Conservation (phyloP, 106 monocot species). For the Dioscorea alata region DNA sequence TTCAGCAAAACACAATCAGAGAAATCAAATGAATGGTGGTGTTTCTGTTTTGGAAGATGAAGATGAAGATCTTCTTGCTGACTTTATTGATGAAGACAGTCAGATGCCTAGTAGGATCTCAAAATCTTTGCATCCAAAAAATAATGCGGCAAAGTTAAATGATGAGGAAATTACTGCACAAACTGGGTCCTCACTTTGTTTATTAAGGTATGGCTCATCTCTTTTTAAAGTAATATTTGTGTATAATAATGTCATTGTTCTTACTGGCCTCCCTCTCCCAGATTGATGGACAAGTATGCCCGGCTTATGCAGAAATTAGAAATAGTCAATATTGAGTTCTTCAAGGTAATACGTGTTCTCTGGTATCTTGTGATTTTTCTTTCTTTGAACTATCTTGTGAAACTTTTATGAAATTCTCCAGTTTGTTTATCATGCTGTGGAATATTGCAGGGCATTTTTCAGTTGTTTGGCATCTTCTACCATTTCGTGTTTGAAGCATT, state of each 20-base stretch:
- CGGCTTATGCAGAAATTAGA: slow-evolving; percentile 98
- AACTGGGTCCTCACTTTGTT: slow-evolving; percentile 87
- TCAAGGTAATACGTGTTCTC: slow-evolving; percentile 51
- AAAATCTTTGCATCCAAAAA: slow-evolving; percentile 33
- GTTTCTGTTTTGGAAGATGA: slow-evolving; percentile 66
- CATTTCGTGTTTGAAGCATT: slow-evolving; percentile 81
- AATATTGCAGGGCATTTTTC: slow-evolving; percentile 75
- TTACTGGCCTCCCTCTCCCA: slow-evolving; percentile 22
- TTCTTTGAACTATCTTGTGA: not conserved
- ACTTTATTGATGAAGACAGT: slow-evolving; percentile 99
- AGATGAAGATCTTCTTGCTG: slow-evolving; percentile 93
- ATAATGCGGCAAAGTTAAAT: slow-evolving; percentile 35
- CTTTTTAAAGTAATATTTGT: no score
- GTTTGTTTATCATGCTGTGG: slow-evolving; percentile 21
- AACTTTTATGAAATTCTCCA: not conserved
- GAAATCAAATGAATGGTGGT: slow-evolving; percentile 30
- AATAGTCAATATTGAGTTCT: slow-evolving; percentile 83
- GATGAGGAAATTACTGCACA: slow-evolving; percentile 80
- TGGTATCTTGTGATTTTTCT: not conserved
- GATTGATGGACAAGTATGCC: slow-evolving; percentile 99
- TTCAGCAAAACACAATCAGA: slow-evolving; percentile 14
- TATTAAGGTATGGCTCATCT: slow-evolving; percentile 52
- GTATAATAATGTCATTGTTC: no score
- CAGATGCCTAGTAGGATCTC: slow-evolving; percentile 88
- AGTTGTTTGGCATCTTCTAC: slow-evolving; percentile 90